Evolutionary conservation across 441 rosid species (phyloP).

Genomic region (Bocquillonia castaneifolia): DNA sequence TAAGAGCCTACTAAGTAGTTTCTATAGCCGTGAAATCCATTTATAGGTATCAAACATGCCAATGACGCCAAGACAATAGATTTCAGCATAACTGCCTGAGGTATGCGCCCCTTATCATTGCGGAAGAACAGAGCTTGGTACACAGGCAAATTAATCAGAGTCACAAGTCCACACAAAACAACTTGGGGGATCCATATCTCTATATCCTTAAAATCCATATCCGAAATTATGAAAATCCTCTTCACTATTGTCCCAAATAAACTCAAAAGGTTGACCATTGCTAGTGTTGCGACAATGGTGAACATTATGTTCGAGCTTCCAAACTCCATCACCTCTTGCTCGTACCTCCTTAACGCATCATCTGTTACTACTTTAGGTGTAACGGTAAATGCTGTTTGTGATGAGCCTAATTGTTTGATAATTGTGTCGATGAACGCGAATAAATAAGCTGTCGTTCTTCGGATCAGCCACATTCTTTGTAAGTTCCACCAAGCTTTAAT

Average conservation of each 20-base stretch:
- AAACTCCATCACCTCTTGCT: conserved; percentile 57
- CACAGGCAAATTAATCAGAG: conserved; percentile 50
- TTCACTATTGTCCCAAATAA: conserved; percentile 26
- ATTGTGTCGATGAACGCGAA: conserved; percentile 45
- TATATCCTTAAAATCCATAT: conserved; percentile 1
- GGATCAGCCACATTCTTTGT: conserved; percentile 57
- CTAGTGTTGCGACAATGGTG: conserved; percentile 44
- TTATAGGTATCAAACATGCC: neutral
- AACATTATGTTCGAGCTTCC: conserved; percentile 57
- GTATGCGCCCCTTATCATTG: conserved; percentile 46
- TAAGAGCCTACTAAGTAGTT: no score
- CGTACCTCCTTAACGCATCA: conserved; percentile 45
- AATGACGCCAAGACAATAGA: conserved; percentile 18
- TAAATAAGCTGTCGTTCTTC: conserved; percentile 52
- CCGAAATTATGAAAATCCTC: conserved; percentile 14
- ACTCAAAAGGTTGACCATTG: conserved; percentile 46
- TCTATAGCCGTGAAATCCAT: neutral
- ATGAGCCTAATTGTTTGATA: conserved; percentile 35
- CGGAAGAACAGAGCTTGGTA: conserved; percentile 51
- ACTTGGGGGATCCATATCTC: conserved; percentile 33
- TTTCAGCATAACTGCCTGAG: neutral
- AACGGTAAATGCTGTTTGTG: conserved; percentile 46
- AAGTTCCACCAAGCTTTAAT: conserved; percentile 62
- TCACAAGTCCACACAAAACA: conserved; percentile 37
- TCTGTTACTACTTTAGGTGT: conserved; percentile 53